Evolutionary conservation across 768 basidiomycete species (phyloP).

Genomic region (Mycena epipterygia): DNA sequence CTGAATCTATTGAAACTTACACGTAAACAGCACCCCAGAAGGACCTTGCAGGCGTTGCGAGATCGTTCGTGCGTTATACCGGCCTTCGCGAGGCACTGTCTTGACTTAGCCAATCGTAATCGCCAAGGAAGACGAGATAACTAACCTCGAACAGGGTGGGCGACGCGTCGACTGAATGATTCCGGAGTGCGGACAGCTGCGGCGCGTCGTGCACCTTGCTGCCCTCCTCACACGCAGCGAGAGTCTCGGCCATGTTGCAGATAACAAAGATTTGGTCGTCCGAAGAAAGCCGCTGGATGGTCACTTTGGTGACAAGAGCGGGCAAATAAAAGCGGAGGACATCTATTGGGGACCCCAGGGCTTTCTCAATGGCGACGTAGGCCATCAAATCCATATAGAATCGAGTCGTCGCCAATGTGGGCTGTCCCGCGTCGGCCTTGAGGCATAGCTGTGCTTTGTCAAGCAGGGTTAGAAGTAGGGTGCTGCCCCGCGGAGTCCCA

Average conservation of each 20-base stretch:
- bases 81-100: conserved; percentile 51
- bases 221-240: conserved; percentile 54
- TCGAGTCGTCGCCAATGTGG: conserved; percentile 51
- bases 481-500: conserved; percentile 51
- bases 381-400: conserved; percentile 63
- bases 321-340: conserved; percentile 69
- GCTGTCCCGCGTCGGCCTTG: conserved; percentile 39
- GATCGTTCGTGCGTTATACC: conserved; percentile 44
- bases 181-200: conserved; percentile 53
- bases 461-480: conserved; percentile 49
- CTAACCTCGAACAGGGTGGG: conserved; percentile 64
- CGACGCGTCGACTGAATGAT: conserved; percentile 65
- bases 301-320: conserved; percentile 58
- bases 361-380: conserved; percentile 57
- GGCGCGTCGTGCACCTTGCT: conserved; percentile 43
- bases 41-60: conserved; percentile 52
- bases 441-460: conserved; percentile 20
- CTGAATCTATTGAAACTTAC: conserved; percentile 44
- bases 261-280: conserved; percentile 62
- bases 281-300: conserved; percentile 58
- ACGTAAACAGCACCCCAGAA: conserved; percentile 60
- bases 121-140: conserved; percentile 16
- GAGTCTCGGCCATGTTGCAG: conserved; percentile 58
- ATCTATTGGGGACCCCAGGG: conserved; percentile 56
- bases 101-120: conserved; percentile 10